These are phyloP conservation scores for Blastomyces percursus DNA, from an alignment of 2,329 filamentous ascomycete genomes.

Conservation along the genomic window DNA sequence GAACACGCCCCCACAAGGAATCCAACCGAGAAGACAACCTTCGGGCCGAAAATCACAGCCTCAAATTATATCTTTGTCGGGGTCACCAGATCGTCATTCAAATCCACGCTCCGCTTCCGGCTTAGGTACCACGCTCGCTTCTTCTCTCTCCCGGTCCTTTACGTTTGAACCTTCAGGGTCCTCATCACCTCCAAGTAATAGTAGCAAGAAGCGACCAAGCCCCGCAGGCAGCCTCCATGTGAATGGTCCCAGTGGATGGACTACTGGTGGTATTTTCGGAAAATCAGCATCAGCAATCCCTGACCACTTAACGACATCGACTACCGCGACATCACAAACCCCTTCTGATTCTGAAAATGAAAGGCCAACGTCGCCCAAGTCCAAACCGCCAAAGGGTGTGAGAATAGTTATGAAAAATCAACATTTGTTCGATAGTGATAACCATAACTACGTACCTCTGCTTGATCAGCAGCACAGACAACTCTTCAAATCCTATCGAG, in stretches of 20 bases:
- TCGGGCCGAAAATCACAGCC: constrained; percentile 34
- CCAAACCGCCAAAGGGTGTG: constrained; percentile 23
- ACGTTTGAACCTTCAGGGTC: constrained; percentile 34
- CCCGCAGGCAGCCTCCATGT: constrained; percentile 28
- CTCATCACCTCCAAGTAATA: constrained; percentile 29
- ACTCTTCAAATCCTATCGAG: constrained; percentile 44
- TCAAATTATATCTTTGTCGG: constrained; percentile 30
- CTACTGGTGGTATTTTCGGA: constrained; percentile 16
- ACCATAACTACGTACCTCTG: constrained; percentile 36
- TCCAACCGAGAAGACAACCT: constrained; percentile 31
- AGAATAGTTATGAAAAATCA: constrained; percentile 47
- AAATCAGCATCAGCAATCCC: constrained; percentile 20
- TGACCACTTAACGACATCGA: constrained; percentile 23
- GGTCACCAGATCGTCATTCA: constrained; percentile 33
- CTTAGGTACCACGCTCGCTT: constrained; percentile 33
- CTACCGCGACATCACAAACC: constrained; percentile 22
- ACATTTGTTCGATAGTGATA: constrained; percentile 45
- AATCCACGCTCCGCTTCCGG: constrained; percentile 31
- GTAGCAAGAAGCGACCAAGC: constrained; percentile 28
- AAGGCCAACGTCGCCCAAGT: constrained; percentile 22
- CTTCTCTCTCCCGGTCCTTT: constrained; percentile 37
- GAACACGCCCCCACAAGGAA: constrained; percentile 40
- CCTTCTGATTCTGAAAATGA: constrained; percentile 32
- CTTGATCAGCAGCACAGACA: constrained; percentile 39
- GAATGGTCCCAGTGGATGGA: constrained; percentile 22